Evolutionary conservation across 1,284 basidiomycete genomes (phyloP), one percentile per base, ranked within the genome.

Genomic region (Agaricales sp.): DNA sequence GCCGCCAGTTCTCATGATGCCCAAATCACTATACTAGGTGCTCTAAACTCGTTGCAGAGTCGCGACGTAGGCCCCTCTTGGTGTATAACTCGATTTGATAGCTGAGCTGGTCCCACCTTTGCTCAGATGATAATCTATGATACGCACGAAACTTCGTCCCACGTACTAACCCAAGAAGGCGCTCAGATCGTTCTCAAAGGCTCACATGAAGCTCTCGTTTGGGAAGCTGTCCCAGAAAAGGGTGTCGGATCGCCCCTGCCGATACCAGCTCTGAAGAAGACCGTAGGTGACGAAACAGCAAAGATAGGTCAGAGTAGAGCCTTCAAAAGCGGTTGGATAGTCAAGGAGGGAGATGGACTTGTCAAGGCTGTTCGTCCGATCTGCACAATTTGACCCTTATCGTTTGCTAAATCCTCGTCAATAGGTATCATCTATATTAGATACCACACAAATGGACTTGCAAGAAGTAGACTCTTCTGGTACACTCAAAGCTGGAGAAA

Each of bases 261-360:
- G 8, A 72, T 78, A 0, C 77, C 73, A 44, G 77, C 87, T 49
- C 68, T 95, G 12, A 87, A 88, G 68, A 75, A 77, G 56, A 65
- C 69, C 50, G 76, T 96, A 8, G 92, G 92, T 8, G 82, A 87
- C 51, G 91, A 94, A 57, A 77, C 79, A 3, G 82, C 88, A 16
- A 95, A 93, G 70, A 77, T 87, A 53, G 96, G 96, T 2, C 96
- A 99, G 67, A 86, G 87, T 22, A 81, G 89, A 55, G 96, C 95
- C 19, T 97, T 99, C 78, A 96, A 94, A 71, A 95, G 90, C 61
- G 91, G 89, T 56, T 99, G 96, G 94, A 92, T 98, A 55, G 77
- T 75, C 23, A 98, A 98, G 67, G 88, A 95, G 55, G 90, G 89
- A 2, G 78, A 82, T 55, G 90, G 92, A 18, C 82, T 97, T 53